phyloP scores from a whole-genome alignment of 2,329 filamentous ascomycete species.

The Fusarium irregulare region DNA sequence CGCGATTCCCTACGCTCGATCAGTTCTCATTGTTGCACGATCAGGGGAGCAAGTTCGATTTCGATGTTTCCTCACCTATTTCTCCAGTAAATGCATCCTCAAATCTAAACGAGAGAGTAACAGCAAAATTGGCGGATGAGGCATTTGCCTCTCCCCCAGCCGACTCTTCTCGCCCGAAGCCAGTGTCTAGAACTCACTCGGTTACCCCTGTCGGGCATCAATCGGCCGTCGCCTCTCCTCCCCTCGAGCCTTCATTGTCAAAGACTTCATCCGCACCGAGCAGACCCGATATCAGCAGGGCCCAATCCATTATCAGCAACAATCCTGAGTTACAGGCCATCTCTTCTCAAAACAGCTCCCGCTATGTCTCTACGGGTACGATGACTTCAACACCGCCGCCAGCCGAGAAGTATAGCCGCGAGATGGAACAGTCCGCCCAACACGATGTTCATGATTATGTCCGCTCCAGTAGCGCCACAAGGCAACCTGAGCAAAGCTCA shows the following conservation, averaged over 20 bases:
- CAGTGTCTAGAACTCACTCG: constrained; percentile 48
- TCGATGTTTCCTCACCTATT: constrained; percentile 68
- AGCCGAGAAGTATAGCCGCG: constrained; percentile 54
- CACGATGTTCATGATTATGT: constrained; percentile 40
- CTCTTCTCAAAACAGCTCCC: constrained; percentile 56
- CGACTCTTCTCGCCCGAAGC: constrained; percentile 33
- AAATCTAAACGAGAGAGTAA: constrained; percentile 71
- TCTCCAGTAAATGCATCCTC: constrained; percentile 59
- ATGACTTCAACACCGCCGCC: constrained; percentile 76
- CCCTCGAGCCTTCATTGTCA: constrained; percentile 49
- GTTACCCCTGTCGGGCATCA: constrained; percentile 46
- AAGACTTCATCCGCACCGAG: constrained; percentile 56
- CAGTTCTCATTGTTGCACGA: constrained; percentile 93
- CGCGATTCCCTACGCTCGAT: constrained; percentile 88
- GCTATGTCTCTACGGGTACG: constrained; percentile 73
- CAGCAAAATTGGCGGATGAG: constrained; percentile 84
- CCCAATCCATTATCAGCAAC: constrained; percentile 72
- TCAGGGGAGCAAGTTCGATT: constrained; percentile 84
- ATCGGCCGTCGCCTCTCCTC: constrained; percentile 40
- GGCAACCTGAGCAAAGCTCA: constrained; percentile 38
- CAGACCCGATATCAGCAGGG: constrained; percentile 65
- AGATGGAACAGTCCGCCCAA: constrained; percentile 29
- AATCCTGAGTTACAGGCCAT: constrained; percentile 72
- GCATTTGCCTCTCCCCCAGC: constrained; percentile 71
- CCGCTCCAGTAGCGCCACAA: constrained; percentile 47